phyloP scores from a whole-genome alignment of 768 basidiomycete species.

The Tylopilus subfusipes region DNA sequence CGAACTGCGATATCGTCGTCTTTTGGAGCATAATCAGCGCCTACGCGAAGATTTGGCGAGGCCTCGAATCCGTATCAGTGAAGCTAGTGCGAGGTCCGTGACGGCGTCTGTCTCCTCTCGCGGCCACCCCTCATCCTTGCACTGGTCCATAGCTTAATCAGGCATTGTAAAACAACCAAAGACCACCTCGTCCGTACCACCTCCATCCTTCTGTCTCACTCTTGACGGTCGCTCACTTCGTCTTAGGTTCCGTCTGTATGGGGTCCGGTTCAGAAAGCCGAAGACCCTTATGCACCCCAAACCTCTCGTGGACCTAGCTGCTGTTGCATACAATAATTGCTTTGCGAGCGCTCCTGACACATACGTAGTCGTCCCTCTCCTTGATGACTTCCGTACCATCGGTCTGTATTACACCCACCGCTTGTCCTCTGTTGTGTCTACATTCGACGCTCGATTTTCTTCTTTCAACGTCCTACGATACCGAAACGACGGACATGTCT shows the following conservation, averaged over 20 bases:
- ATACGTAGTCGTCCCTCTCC: background rate
- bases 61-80: slow-evolving; percentile 68
- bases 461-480: slow-evolving; percentile 10
- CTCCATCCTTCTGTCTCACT: background rate
- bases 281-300: slow-evolving; percentile 89
- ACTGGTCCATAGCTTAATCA: slow-evolving; percentile 54
- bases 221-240: slow-evolving; percentile 15
- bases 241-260: slow-evolving; percentile 89
- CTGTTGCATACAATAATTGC: slow-evolving; percentile 56
- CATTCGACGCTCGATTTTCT: background rate
- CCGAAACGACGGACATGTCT: background rate
- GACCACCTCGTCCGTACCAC: slow-evolving; percentile 56
- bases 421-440: slow-evolving; percentile 9
- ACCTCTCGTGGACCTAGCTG: slow-evolving; percentile 46
- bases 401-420: slow-evolving; percentile 16
- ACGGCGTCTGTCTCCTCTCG: background rate
- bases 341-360: background rate
- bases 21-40: slow-evolving; percentile 72
- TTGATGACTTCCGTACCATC: slow-evolving; percentile 2
- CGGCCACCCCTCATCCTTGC: slow-evolving; percentile 4
- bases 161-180: slow-evolving; percentile 69
- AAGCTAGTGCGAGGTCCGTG: slow-evolving; percentile 64
- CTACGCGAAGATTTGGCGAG: slow-evolving; percentile 69
- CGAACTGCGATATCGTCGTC: slow-evolving; percentile 75
- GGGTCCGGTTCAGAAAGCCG: slow-evolving; percentile 89